Percentiles rank a stretch among this genome's conserved stretches.
Evolutionary conservation across 1,284 basidiomycete genomes (phyloP).

Genomic region (Cerioporus squamosus): DNA sequence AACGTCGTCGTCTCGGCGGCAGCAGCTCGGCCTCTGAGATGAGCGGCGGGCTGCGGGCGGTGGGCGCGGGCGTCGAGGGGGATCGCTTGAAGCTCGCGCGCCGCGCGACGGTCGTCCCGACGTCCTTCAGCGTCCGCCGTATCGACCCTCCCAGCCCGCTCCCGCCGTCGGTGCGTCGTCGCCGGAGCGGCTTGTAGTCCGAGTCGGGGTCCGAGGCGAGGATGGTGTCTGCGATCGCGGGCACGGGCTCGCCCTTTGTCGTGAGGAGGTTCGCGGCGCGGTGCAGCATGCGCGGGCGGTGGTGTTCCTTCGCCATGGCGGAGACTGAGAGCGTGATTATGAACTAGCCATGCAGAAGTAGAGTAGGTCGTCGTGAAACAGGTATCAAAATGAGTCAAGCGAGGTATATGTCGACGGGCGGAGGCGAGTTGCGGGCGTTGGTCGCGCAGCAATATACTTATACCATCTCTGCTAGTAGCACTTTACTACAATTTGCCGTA

Average conservation of each 20-base stretch:
- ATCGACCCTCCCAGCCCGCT: slow-evolving; percentile 31
- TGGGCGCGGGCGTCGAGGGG: slow-evolving; percentile 9
- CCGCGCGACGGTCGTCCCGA: slow-evolving; percentile 27
- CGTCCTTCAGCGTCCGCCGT: slow-evolving; percentile 32
- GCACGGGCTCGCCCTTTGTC: slow-evolving; percentile 31
- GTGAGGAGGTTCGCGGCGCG: slow-evolving; percentile 31
- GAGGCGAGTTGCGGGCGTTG: too few relatives aligned
- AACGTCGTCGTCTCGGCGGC: slow-evolving; percentile 10
- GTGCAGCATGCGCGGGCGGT: slow-evolving; percentile 18
- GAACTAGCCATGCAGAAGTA: too few relatives aligned
- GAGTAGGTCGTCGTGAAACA: too few relatives aligned
- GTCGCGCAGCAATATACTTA: too few relatives aligned
- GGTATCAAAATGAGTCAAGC: too few relatives aligned
- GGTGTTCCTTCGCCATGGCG: background rate
- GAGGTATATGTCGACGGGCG: too few relatives aligned
- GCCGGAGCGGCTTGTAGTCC: slow-evolving; percentile 11
- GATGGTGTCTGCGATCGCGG: slow-evolving; percentile 26
- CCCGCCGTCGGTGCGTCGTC: slow-evolving; percentile 19
- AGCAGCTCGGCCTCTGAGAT: slow-evolving; percentile 7
- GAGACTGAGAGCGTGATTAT: too few relatives aligned
- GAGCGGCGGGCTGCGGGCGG: slow-evolving; percentile 6
- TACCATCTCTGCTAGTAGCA: too few relatives aligned
- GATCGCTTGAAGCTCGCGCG: slow-evolving; percentile 28
- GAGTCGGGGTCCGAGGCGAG: slow-evolving; percentile 12
- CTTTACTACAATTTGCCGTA: too few relatives aligned